Evolutionary conservation across 1,284 basidiomycete species (phyloP), one percentile per base, ranked within the genome.

Genomic region (Cutaneotrichosporon curvatum): DNA sequence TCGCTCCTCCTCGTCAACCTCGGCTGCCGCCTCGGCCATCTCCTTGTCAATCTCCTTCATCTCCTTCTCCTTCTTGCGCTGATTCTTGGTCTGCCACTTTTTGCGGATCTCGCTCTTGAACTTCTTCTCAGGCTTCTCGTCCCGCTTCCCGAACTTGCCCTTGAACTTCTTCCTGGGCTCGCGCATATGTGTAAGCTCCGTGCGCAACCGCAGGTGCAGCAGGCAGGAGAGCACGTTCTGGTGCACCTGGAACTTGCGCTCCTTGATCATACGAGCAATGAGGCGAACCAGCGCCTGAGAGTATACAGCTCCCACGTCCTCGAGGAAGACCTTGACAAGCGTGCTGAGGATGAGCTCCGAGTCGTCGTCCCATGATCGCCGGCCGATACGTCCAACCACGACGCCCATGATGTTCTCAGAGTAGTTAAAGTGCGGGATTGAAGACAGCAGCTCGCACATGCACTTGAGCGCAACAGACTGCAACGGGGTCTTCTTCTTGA

Each of bases 391-490:
- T 42, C 85, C 81, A 16, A 98, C 82, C 40, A 98, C 76, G 42
- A 84, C 83, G 49, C 81, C 83, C 79, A 96, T 87, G 57, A 99
- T 79, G 73, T 98, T 97, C 57, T 81, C 78, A 41, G 87, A 82
- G 72, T 95, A 99, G 75, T 99, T 99, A 79, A 99, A 99, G 72
- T 99, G 92, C 10, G 89, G 87, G 52, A 84, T 81, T 56, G 87
- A 82, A 18, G 78, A 76, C 11, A 92, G 75, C 37, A 98, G 77
- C 4, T 84, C 84, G 68, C 89, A 92, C 77, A 98, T 84, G 67
- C 84, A 88, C 63, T 81, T 83, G 40, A 98, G 75, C 30, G 84
- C 80, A 2, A 84, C 74, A 31, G 82, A 80, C 15, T 80, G 77
- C 14, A 97, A 73, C 36, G 84, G 81, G 42, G 79, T 80, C 62